Evolutionary conservation across 1,284 basidiomycete genomes (phyloP), one percentile per base, ranked within the genome.

Genomic region (Sphagnurus paluster): DNA sequence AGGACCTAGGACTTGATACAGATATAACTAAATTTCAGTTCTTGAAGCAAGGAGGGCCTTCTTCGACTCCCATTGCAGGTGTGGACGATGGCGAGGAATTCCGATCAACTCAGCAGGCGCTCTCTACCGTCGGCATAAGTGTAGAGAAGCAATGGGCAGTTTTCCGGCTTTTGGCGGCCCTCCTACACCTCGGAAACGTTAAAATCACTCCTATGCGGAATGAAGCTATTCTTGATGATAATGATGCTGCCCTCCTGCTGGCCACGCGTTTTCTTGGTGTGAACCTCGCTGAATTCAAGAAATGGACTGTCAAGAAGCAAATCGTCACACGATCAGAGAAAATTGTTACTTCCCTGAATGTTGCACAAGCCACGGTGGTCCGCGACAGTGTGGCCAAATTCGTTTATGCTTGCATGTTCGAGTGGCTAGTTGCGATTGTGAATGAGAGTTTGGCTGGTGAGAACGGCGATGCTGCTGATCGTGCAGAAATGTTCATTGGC

Each of bases 281-380:
- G 42, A 87, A 91, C 48, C 74, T 90, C 13, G 76, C 81, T n/a
- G 96, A 99, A 42, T 99, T 99, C 78, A 98, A 93, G 73, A 98
- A 93, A 66, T 99, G 97, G 97, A 96, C 91, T 1, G 72, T 98
- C 69, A 99, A 99, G 77, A 98, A 95, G 70, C 96, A 99, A 71
- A 90, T 99, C 47, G 83, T 84, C 24, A 97, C 96, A 3, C 82
- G 97, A 33, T 88, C 85, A 20, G 97, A 99, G 70, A 98, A 96
- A 76, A 98, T 99, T 48, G 80, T 97, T 24, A 93, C 93, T 1
- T 74, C 83, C 43, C 74, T 99, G 48, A 93, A 85, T 63, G 87
- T 84, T 14, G 80, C 89, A 1, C 94, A 98, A 68, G 96, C 97
- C 7, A 89, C 84, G n/a, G 93, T 94, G 38, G 97, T 99, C 30